Evolutionary conservation across 768 basidiomycete genomes (phyloP), one percentile per base, ranked within the genome.

Genomic region (Lyophyllum semitale): DNA sequence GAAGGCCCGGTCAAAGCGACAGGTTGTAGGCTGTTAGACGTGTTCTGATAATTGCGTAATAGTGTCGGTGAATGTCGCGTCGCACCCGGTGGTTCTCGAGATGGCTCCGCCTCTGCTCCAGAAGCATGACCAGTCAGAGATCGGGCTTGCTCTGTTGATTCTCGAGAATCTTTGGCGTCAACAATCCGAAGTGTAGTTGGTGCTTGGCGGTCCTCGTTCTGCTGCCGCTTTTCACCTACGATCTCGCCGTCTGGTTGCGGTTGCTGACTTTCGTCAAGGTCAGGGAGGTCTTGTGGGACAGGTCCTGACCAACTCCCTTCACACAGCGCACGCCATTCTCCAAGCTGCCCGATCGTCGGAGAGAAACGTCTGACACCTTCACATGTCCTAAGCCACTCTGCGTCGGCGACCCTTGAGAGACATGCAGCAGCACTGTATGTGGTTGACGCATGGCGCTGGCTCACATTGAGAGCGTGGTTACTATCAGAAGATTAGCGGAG

Each of bases 351-450:
- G 30, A 93, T 77, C 12, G 78, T 79, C 0, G 88, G 84, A 13
- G 87, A 79, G 60, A 82, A 81, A 5, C 84, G 77, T 38, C 89
- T 81, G 22, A 91, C 80, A n/a, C 77, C 77, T 73, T 92, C 90
- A 61, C 87, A 89, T 12, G 81, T 71, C 33, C 84, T 83, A 22
- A 80, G 65, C 90, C 91, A 93, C 71, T 91, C 88, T 6, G 84
- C 84, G 53, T 93, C 89, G 1, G 89, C 89, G n/a, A 91, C 73
- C 23, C 88, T 79, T 8, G 87, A 77, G 18, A 93, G 72, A 54
- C 77, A 80, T 0, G 85, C 84, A 2, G 88, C 89, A 13, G 90
- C 76, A 55, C 70, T 79, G 48, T 82, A 84, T 1, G 84, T 85
- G 0, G 82, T 81, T 2, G 76, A 60, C 1, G 75, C 74, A 59